phyloP scores from a whole-genome alignment of 1,284 basidiomycete genomes.

The Violaceomyces palustris region DNA sequence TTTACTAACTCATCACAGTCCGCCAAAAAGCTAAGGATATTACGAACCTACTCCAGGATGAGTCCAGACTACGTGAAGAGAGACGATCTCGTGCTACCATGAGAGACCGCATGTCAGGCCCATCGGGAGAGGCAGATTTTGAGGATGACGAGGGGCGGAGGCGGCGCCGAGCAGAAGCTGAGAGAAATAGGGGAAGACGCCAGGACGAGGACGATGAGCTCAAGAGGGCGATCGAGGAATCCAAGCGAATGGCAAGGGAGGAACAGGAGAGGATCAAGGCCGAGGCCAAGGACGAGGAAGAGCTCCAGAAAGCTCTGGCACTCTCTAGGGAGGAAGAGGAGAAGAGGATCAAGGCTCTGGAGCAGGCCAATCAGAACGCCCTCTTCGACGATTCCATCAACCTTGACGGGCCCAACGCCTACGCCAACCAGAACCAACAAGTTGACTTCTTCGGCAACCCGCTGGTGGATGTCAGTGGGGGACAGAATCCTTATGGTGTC shows the following conservation, averaged over 20 bases:
- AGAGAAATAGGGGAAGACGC: conserved; percentile 12
- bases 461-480: conserved; percentile 30
- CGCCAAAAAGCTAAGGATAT: conserved; percentile 99
- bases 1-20: conserved; percentile 51
- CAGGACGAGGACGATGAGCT: conserved; percentile 59
- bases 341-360: conserved; percentile 56
- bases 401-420: conserved; percentile 40
- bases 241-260: conserved; percentile 52
- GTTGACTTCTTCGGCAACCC: conserved; percentile 46
- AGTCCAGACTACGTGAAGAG: conserved; percentile 77
- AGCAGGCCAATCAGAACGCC: conserved; percentile 68
- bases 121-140: conserved; percentile 53
- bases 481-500: conserved; percentile 45
- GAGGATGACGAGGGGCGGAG: conserved; percentile 64
- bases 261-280: conserved; percentile 43
- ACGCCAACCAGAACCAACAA: conserved; percentile 40
- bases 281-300: conserved; percentile 61
- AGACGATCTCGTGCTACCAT: conserved; percentile 78
- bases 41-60: conserved; percentile 88
- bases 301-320: conserved; percentile 71
- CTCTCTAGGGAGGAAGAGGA: conserved; percentile 75
- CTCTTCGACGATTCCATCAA: conserved; percentile 68
- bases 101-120: conserved; percentile 87
- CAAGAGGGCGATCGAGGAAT: conserved; percentile 56
- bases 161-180: conserved; percentile 23